Percentiles rank a stretch among this genome's conserved stretches.
phyloP scores from a whole-genome alignment of 352 stramenopile species.

The Albugo laibachii region DNA sequence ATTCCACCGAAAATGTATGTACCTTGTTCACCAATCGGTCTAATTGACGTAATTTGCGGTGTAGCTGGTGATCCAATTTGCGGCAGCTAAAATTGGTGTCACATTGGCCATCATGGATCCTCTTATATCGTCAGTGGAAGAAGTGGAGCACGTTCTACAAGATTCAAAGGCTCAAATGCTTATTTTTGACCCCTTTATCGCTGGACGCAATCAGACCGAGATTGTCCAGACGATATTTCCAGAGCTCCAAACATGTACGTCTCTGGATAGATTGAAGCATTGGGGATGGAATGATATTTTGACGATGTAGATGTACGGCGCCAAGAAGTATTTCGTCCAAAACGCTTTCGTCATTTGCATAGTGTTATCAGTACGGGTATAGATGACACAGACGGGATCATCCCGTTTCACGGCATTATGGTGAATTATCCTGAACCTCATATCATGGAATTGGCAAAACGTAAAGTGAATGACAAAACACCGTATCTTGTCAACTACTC shows the following conservation, averaged over 20 bases:
- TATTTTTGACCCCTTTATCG: conserved; percentile 71
- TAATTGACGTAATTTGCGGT: background rate
- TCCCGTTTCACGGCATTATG: conserved; percentile 64
- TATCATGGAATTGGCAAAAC: conserved; percentile 29
- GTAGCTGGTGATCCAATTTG: conserved; percentile 57
- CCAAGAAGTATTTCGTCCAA: conserved; percentile 49
- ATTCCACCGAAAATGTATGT: conserved; percentile 59
- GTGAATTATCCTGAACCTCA: conserved; percentile 59
- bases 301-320: conserved; percentile 1
- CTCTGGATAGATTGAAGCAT: background rate
- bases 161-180: conserved; percentile 61
- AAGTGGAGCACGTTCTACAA: conserved; percentile 65
- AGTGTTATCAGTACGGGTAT: conserved; percentile 68
- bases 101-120: conserved; percentile 69
- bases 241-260: conserved; percentile 50
- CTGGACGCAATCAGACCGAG: conserved; percentile 42
- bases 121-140: conserved; percentile 39
- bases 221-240: conserved; percentile 56
- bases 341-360: conserved; percentile 64
- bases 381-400: conserved; percentile 43
- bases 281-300: background rate
- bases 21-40: background rate
- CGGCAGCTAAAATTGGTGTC: conserved; percentile 61
- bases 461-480: conserved; percentile 45
- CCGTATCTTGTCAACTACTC: conserved; percentile 57